Percentiles rank a stretch among this genome's conserved stretches.
These are phyloP conservation scores for Chlamydomonas incerta DNA, from an alignment of 139 green algal genomes.

Conservation along the genomic window DNA sequence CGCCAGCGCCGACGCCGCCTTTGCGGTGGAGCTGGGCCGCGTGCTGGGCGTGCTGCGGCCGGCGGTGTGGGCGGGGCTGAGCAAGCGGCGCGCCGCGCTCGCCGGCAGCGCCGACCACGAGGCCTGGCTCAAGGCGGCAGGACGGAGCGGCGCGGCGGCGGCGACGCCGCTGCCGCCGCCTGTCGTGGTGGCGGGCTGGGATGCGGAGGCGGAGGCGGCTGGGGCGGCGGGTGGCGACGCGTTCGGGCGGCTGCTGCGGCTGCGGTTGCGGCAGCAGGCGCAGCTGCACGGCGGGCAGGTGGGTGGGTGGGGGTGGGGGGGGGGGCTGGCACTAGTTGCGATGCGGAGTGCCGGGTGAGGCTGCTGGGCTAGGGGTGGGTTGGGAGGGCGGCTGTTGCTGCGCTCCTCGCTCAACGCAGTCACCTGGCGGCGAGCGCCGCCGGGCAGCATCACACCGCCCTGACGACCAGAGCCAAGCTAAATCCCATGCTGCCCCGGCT, in stretches of 20 bases:
- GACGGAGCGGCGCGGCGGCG: not conserved
- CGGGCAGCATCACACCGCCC: no score
- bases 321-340: no score
- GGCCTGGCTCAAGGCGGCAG: conserved; percentile 9
- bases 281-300: not conserved
- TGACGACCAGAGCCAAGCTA: no score
- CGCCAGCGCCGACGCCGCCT: not conserved
- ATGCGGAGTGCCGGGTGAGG: no score
- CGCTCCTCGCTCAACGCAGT: no score
- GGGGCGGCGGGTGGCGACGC: not conserved
- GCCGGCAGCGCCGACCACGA: not conserved
- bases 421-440: no score
- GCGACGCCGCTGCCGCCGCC: not conserved
- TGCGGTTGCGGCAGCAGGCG: conserved; percentile 31
- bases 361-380: no score
- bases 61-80: conserved; percentile 37
- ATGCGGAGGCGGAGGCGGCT: not conserved
- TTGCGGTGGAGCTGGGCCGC: conserved; percentile 12
- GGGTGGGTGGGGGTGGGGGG: not conserved
- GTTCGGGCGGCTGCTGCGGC: conserved; percentile 14
- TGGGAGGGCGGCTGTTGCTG: no score
- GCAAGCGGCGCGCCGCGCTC: conserved; percentile 27
- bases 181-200: not conserved
- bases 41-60: conserved; percentile 41
- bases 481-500: no score